Evolutionary conservation across 192 early-diverging fungal species (phyloP).

Genomic region (Lobosporangium transversale): DNA sequence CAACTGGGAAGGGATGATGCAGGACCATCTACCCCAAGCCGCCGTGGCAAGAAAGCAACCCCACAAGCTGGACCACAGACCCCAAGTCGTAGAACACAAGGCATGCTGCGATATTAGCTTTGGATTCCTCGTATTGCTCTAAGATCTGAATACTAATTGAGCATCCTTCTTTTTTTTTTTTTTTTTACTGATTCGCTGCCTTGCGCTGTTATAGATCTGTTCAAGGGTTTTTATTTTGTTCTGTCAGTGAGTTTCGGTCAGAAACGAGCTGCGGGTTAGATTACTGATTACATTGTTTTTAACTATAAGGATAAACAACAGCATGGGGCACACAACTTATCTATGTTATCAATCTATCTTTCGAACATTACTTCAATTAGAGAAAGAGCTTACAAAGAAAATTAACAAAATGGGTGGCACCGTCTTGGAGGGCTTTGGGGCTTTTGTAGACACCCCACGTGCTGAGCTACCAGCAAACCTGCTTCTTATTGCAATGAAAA

Average conservation of each 20-base stretch:
- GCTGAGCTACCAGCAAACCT: neutral
- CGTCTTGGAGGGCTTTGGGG: conserved; percentile 9
- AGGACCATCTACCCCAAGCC: conserved; percentile 9
- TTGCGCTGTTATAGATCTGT: conserved; percentile 14
- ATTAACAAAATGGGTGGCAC: conserved; percentile 17
- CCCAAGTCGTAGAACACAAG: conserved; percentile 22
- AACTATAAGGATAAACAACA: too few species aligned
- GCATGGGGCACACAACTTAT: too few species aligned
- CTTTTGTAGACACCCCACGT: neutral
- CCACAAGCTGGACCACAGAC: neutral
- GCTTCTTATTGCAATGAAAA: conserved; percentile 9
- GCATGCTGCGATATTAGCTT: neutral
- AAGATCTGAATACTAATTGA: neutral
- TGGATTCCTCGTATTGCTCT: neutral
- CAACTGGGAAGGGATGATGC: neutral
- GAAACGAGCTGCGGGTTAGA: too few species aligned
- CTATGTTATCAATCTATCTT: conserved; percentile 18
- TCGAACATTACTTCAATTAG: conserved; percentile 15
- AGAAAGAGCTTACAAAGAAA: neutral
- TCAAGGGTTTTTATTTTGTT: conserved; percentile 29
- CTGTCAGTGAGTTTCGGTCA: conserved; percentile 3
- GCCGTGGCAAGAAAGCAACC: conserved; percentile 10
- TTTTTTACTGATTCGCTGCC: too few species aligned
- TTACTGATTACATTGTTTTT: too few species aligned
- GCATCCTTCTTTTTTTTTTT: neutral